Conservation (phyloP, 352 stramenopile species). For the Phytophthora cactorum region DNA sequence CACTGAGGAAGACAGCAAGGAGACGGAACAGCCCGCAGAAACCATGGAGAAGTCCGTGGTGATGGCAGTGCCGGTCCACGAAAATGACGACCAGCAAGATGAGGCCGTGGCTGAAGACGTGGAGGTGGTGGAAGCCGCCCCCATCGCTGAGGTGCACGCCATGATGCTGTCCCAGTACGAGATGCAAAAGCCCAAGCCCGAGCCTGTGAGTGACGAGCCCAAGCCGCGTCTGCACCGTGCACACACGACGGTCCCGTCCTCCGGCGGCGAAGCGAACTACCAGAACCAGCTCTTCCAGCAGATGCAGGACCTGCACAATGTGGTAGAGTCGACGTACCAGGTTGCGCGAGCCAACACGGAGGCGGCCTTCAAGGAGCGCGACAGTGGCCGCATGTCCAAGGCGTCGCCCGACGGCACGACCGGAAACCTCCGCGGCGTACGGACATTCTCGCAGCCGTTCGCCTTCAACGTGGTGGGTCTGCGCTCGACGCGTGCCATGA, state of each 20-base stretch:
- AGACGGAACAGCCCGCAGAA: not conserved
- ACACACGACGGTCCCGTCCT: constrained; percentile 34
- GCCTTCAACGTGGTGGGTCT: constrained; percentile 50
- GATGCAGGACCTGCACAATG: constrained; percentile 74
- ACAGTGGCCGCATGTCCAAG: constrained; percentile 42
- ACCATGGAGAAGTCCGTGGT: not conserved
- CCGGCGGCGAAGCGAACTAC: constrained; percentile 33
- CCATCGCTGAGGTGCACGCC: constrained; percentile 31
- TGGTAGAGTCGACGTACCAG: constrained; percentile 72
- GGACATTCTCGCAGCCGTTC: constrained; percentile 50
- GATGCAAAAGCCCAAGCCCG: constrained; percentile 16
- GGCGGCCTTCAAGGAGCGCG: constrained; percentile 46
- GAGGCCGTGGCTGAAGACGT: constrained; percentile 22
- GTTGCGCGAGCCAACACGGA: constrained; percentile 64
- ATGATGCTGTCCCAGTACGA: constrained; percentile 32
- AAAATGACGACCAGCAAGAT: constrained; percentile 1
- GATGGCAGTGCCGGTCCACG: constrained; percentile 8
- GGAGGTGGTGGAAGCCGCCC: constrained; percentile 34
- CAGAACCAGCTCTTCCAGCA: constrained; percentile 76
- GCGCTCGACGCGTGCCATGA: constrained; percentile 47
- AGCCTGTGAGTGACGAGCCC: constrained; percentile 3
- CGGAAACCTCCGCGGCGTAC: constrained; percentile 29
- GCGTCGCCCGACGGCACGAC: constrained; percentile 12
- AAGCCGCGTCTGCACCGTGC: constrained; percentile 29
- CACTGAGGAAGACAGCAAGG: constrained; percentile 5